A percentile compares a stretch with the other conserved stretches of the same genome.
Evolutionary conservation across 2,329 filamentous ascomycete species (phyloP).

Genomic region (Ceratocystis lukuohia): DNA sequence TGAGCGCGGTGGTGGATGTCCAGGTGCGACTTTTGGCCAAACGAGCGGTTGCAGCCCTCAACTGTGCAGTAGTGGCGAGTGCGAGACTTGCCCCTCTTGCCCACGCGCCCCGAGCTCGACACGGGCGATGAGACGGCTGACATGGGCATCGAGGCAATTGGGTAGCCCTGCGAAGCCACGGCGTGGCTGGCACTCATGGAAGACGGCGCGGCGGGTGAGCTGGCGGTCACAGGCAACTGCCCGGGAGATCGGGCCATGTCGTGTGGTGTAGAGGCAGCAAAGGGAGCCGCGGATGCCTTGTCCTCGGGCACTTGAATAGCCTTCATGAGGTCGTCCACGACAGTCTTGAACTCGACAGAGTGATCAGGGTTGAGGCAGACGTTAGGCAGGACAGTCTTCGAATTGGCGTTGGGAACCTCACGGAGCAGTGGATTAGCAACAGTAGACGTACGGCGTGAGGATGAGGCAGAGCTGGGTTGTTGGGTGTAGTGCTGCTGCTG

Average conservation of each 20-base stretch:
- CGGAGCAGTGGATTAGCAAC: constrained; percentile 24
- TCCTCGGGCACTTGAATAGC: constrained; percentile 53
- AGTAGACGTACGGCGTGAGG: constrained; percentile 27
- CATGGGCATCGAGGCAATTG: constrained; percentile 14
- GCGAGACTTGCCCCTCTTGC: constrained; percentile 6
- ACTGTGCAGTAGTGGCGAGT: constrained; percentile 50
- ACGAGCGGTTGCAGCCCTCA: constrained; percentile 64
- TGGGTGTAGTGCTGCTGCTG: constrained; percentile 3
- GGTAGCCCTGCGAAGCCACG: neutral
- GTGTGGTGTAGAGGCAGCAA: neutral
- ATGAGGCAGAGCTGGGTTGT: neutral
- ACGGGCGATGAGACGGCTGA: neutral
- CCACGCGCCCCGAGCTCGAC: neutral
- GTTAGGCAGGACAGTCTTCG: constrained; percentile 35
- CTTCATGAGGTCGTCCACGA: constrained; percentile 80
- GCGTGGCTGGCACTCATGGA: neutral
- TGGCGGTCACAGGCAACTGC: neutral
- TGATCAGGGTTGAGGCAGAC: constrained; percentile 34
- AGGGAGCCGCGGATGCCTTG: constrained; percentile 25
- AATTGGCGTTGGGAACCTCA: constrained; percentile 19
- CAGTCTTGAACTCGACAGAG: constrained; percentile 58
- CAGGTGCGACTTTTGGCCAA: constrained; percentile 83
- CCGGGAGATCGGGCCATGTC: constrained; percentile 14
- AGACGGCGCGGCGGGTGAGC: neutral
- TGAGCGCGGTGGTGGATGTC: constrained; percentile 82